Base-by-base conservation (phyloP, 2,329 filamentous ascomycete genomes). In the Colletotrichum lentis region DNA sequence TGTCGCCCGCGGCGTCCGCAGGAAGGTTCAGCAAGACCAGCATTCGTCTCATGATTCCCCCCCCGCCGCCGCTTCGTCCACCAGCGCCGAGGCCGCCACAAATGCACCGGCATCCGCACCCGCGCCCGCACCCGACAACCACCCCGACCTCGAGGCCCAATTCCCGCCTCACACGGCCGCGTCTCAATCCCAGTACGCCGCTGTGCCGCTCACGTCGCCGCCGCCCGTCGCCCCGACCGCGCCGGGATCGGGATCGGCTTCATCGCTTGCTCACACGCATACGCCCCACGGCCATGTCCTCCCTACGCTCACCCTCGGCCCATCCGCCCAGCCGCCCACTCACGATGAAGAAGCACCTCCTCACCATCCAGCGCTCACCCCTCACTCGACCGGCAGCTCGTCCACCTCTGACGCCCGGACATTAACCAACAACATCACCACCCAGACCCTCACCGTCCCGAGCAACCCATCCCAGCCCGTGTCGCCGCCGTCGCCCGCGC, bases 121-220 rank as follows among this genome's bases (percentile, higher is more conserved):
- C 5, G 27, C 27, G 27, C 31, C 41, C 43, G 31, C n/a, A 54
- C 43, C 65, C 35, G 65, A 62, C 35, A 31, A 18, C n/a, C 37
- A 64, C 27, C 44, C 62, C 66, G 66, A 69, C 52, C 66, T 69
- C 27, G 66, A 69, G n/a, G 66, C 66, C 24, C 66, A 69, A 22
- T 53, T 53, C 35, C 62, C 66, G 35, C 37, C 14, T 52, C 66
- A 65, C 49, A 52, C 65, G 43, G 35, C 27, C 27, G 27, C 55
- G 7, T 50, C 55, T 46, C 62, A 68, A 22, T 20, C 49, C 12
- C 60, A 67, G 16, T 60, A 68, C 37, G 49, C 49, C 11, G 54
- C 61, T 43, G 61, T 65, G 14, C 62, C 65, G 54, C 61, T 68
- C 8, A 35, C 62, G 18, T 65, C 62, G 41, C 62, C 65, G 62